Conservation (phyloP, 257 asterid species). For the Solanum pennellii region DNA sequence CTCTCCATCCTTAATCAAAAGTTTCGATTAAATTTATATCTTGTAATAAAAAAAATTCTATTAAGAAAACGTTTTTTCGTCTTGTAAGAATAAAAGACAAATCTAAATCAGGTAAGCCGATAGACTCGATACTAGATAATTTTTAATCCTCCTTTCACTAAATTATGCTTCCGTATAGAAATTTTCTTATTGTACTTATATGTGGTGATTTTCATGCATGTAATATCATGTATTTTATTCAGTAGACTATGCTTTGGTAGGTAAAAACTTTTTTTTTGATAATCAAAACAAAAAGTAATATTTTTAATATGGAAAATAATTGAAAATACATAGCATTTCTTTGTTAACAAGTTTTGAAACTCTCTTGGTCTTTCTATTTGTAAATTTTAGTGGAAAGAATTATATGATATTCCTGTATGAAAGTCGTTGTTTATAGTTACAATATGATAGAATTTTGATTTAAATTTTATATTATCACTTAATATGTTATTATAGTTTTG, state of each 20-base stretch:
- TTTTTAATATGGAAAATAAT: background rate
- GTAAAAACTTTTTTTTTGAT: background rate
- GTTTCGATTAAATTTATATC: background rate
- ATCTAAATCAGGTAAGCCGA: background rate
- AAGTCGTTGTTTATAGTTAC: background rate
- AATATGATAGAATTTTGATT: background rate
- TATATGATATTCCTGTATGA: rapidly evolving
- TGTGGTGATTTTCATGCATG: background rate
- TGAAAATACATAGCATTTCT: background rate
- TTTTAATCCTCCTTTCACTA: background rate
- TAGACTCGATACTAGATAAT: background rate
- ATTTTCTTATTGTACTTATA: background rate
- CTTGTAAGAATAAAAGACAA: rapidly evolving
- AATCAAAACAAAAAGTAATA: background rate
- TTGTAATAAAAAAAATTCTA: background rate
- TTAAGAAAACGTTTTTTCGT: rapidly evolving
- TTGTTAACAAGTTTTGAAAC: background rate
- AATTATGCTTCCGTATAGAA: background rate
- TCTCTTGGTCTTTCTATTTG: background rate
- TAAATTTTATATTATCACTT: background rate
- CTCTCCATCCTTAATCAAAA: background rate
- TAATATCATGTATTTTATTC: background rate
- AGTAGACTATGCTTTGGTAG: background rate
- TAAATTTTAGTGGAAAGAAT: background rate
- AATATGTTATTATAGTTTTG: background rate